phyloP scores from a whole-genome alignment of 1,139 yeast species.

The Candida glucosophila region DNA sequence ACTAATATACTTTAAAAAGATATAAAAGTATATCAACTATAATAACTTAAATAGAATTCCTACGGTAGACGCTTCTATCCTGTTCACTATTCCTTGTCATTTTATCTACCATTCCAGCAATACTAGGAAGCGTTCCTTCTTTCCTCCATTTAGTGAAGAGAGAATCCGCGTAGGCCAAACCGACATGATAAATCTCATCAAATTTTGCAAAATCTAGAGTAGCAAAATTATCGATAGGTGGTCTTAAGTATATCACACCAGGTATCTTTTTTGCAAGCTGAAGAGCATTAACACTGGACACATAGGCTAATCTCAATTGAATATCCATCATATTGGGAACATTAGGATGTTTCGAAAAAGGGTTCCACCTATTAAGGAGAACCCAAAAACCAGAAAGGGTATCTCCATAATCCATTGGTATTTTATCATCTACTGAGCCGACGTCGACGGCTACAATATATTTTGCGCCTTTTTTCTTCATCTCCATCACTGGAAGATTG shows the following conservation, averaged over 20 bases:
- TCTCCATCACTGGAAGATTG: constrained; percentile 84
- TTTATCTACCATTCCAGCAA: constrained; percentile 44
- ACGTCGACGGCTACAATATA: constrained; percentile 94
- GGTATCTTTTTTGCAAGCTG: constrained; percentile 79
- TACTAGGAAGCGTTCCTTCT: constrained; percentile 48
- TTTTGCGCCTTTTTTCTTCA: constrained; percentile 83
- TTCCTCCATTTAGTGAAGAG: constrained; percentile 46
- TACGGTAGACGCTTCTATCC: constrained; percentile 31
- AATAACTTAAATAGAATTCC: constrained; percentile 48
- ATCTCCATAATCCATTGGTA: constrained; percentile 90
- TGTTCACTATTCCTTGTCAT: constrained; percentile 10
- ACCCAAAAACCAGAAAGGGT: constrained; percentile 92
- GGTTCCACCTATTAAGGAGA: constrained; percentile 78
- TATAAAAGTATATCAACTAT: constrained; percentile 1
- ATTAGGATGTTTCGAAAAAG: constrained; percentile 78
- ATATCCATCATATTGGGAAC: constrained; percentile 94
- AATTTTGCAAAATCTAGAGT: constrained; percentile 89
- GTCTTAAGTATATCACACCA: constrained; percentile 85
- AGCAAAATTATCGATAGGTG: constrained; percentile 88
- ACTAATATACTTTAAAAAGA: no score
- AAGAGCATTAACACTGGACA: constrained; percentile 87
- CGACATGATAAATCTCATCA: constrained; percentile 81
- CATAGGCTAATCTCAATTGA: constrained; percentile 88
- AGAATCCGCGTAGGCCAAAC: constrained; percentile 63
- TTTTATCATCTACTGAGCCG: constrained; percentile 87